Evolutionary conservation across 306 rosid genomes (phyloP), one percentile per base, ranked within the genome.

Genomic region (Dalbergia oliveri): DNA sequence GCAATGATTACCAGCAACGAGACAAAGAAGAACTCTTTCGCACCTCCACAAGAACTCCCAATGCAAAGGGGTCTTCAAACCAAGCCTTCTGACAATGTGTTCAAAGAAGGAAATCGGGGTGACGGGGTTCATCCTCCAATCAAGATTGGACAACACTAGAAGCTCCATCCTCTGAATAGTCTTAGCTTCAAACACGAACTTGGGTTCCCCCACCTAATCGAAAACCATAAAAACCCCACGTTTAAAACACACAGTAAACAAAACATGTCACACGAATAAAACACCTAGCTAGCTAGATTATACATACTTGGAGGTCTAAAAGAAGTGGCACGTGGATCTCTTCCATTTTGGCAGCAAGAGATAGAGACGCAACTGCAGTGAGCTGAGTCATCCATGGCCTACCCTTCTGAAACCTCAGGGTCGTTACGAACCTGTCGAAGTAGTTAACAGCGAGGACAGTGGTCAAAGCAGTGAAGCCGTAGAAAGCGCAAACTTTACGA

Each of bases 141-240:
- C 26, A 43, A 94, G 98, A 75, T 95, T 86, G 11, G 97, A 86
- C 66, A 94, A 84, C 72, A 94, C 95, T 23, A 91, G 77, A 66
- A 94, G 97, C 83, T 94, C 97, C 98, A 94, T 94, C 88, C 88
- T 91, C 82, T 90, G 94, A 41, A 94, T 84, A 35, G 92, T 94
- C 85, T 88, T 91, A 5, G 94, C 91, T 70, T 94, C 95, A 77
- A 94, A 94, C 54, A 91, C 66, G 23, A 83, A 91, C 75, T 85
- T 82, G 0, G 97, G 86, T 62, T 90, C 92, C 74, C 81, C 95
- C 83, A 90, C 91, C 98, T 94, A 76, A 85, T 82, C 43, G 66
- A 53, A 45, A 72, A 44, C 68, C 60, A 84, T 18, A 67, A 33
- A 0, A 5, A 44, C 50, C 19, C 65, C 35, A 64, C 64, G 14